Base-by-base conservation (phyloP, 2,329 filamentous ascomycete species). In the Apiospora kogelbergensis region DNA sequence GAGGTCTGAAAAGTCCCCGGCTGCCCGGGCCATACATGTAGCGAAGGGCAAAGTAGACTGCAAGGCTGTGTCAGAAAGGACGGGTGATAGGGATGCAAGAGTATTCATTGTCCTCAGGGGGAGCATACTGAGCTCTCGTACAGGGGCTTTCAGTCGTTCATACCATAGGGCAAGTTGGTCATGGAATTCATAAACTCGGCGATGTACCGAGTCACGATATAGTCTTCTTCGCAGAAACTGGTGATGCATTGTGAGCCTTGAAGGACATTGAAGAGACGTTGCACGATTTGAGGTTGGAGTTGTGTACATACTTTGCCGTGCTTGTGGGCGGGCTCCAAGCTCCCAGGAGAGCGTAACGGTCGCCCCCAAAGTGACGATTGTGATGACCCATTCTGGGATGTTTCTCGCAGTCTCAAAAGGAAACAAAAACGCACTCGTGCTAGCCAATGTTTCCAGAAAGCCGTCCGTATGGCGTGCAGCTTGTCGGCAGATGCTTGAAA, bases 171-270 rank as follows among this genome's bases (percentile, higher is more conserved):
- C 1, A 85, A 66, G 71, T 86, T 88, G 3, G 84, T 86, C 63
- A 87, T 70, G 0, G 85, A 83, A 71, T 87, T 88, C 69, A 87
- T 77, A 70, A 87, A 84, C 71, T 88, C 85, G 41, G 83, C 86
- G 64, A 87, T 78, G 72, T 87, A 87, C 3, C 76, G 73, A 2
- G 84, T 85, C 67, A 88, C 76, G 67, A 81, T 83, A 72, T 86
- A 89, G 74, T 89, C 87, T 79, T 90, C 78, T 67, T 81, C 80
- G 63, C 80, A 81, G 65, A 81, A 81, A 67, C 80, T 81, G 63
- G 11, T 6, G 20, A 41, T 13, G 1, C 5, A 40, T 68, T 2
- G 70, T 44, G 11, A 66, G 44, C 30, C 24, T 40, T 17, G 40
- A 64, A 2, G 42, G 20, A 9, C 11, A 20, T 42, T 44, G 17